These are phyloP conservation scores for Xylariaceae sp. DNA, from an alignment of 2,329 filamentous ascomycete genomes.

Conservation along the genomic window DNA sequence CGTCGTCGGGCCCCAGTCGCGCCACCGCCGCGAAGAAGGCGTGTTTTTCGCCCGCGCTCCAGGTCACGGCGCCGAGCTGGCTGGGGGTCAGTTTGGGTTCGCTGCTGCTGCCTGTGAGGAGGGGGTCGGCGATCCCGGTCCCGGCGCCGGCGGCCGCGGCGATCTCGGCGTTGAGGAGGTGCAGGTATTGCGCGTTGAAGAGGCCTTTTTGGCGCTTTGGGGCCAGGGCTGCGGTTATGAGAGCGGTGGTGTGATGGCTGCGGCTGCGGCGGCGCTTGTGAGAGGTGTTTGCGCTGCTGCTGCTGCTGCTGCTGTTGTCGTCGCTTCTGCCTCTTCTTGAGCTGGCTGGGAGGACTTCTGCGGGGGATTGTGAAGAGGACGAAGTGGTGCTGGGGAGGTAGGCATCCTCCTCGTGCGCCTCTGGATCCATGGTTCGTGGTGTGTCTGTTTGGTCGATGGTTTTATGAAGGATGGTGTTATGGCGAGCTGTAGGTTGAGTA, in stretches of 20 bases:
- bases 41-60: constrained; percentile 73
- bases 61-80: constrained; percentile 70
- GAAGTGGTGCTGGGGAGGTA: not conserved
- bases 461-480: not conserved
- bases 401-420: constrained; percentile 13
- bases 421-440: constrained; percentile 21
- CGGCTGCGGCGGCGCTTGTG: constrained; percentile 20
- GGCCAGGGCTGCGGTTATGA: constrained; percentile 36
- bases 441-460: too few species aligned
- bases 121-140: too few species aligned
- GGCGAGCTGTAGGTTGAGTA: constrained; percentile 8
- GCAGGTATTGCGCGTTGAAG: constrained; percentile 52
- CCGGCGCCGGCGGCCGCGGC: constrained; percentile 43
- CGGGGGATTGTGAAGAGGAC: too few species aligned
- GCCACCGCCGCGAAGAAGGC: constrained; percentile 68
- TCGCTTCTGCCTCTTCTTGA: too few species aligned
- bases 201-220: constrained; percentile 50
- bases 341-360: too few species aligned
- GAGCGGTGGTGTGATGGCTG: constrained; percentile 28
- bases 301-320: not conserved
- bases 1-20: constrained; percentile 64
- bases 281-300: not conserved
- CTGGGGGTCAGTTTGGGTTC: constrained; percentile 40
- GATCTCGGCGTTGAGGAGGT: constrained; percentile 60
- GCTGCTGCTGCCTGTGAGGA: constrained; percentile 31